Evolutionary conservation across 192 early-diverging fungal species (phyloP).

Genomic region (Mortierella claussenii): DNA sequence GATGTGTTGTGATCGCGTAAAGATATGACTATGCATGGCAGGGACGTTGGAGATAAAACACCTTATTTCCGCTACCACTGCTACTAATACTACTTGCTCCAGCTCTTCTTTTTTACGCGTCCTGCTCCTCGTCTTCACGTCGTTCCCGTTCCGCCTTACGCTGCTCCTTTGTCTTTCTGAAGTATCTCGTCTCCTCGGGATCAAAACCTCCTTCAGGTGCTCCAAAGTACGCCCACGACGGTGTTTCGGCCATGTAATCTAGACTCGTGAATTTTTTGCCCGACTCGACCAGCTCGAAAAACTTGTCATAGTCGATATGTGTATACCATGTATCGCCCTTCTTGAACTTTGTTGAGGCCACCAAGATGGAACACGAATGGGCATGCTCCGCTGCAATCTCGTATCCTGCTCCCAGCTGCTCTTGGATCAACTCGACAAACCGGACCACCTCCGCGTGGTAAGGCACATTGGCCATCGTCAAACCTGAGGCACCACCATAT

Average conservation of each 20-base stretch:
- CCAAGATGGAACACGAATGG: constrained; percentile 74
- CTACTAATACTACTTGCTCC: too few relatives aligned
- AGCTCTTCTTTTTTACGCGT: too few relatives aligned
- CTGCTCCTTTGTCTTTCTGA: constrained; percentile 64
- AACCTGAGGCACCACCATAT: constrained; percentile 67
- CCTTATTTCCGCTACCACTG: too few relatives aligned
- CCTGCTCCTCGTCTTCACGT: not conserved
- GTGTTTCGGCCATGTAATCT: constrained; percentile 78
- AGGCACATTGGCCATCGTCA: constrained; percentile 82
- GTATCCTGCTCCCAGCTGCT: constrained; percentile 66
- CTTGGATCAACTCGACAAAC: constrained; percentile 69
- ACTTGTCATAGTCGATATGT: constrained; percentile 78
- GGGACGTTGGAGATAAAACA: too few relatives aligned
- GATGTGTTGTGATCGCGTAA: too few relatives aligned
- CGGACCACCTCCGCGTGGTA: constrained; percentile 75
- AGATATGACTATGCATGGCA: too few relatives aligned
- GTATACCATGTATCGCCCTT: constrained; percentile 76
- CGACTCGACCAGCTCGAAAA: constrained; percentile 68
- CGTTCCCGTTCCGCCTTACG: constrained; percentile 42
- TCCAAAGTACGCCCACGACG: constrained; percentile 77
- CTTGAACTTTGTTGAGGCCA: constrained; percentile 73
- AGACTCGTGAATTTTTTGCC: constrained; percentile 65
- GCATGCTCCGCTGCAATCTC: constrained; percentile 78
- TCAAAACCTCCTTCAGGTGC: constrained; percentile 74
- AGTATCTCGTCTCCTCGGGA: constrained; percentile 73